phyloP scores from a whole-genome alignment of 2,329 filamentous ascomycete species.

The Westerdykella aurantiaca region DNA sequence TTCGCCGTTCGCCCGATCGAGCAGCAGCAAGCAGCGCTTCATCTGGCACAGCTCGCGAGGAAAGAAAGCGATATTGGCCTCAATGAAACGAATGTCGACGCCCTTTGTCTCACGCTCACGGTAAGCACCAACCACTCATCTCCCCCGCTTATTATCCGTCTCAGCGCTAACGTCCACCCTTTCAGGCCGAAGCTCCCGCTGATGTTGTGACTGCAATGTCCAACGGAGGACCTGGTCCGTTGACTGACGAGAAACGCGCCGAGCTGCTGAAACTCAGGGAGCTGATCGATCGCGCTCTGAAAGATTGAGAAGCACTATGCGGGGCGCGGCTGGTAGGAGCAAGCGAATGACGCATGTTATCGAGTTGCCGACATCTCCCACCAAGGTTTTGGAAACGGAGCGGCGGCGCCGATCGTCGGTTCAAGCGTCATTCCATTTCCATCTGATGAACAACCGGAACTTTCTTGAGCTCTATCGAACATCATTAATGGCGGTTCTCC shows the following conservation, averaged over 20 bases:
- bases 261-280: conserved; percentile 27
- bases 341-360: too few relatives aligned
- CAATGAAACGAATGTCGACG: conserved; percentile 40
- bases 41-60: conserved; percentile 54
- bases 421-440: too few relatives aligned
- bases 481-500: too few relatives aligned
- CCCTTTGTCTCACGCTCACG: conserved; percentile 56
- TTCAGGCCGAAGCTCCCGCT: conserved; percentile 37
- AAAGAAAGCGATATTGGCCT: conserved; percentile 48
- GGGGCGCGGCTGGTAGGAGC: too few relatives aligned
- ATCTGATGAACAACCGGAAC: too few relatives aligned
- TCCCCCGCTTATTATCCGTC: conserved; percentile 23
- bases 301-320: conserved; percentile 6
- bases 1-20: conserved; percentile 40
- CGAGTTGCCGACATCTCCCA: too few relatives aligned
- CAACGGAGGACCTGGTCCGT: conserved; percentile 20
- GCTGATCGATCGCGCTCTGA: conserved; percentile 29
- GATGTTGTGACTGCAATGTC: conserved; percentile 30
- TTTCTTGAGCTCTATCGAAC: too few relatives aligned
- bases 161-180: conserved; percentile 30
- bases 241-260: conserved; percentile 22
- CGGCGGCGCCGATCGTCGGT: too few relatives aligned
- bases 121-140: conserved; percentile 43
- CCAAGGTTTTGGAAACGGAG: too few relatives aligned
- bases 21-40: conserved; percentile 62